A percentile compares a stretch with the other conserved stretches of the same genome.
phyloP scores from a whole-genome alignment of 2,329 filamentous ascomycete genomes.

The Metarhizium rileyi region DNA sequence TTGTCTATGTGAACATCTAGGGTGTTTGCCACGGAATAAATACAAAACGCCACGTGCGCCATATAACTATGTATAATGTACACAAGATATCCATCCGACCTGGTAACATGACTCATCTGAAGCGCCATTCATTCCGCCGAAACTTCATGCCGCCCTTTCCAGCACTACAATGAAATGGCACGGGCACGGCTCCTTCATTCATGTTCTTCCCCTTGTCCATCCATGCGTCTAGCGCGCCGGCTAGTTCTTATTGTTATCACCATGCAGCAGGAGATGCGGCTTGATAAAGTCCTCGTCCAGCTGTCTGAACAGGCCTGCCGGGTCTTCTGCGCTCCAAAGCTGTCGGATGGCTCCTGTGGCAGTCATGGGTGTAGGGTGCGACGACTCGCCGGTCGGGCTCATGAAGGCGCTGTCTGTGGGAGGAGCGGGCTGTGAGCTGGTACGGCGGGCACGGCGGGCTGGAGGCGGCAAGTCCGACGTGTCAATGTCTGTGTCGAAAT shows the following conservation, averaged over 20 bases:
- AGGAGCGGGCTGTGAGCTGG: constrained; percentile 15
- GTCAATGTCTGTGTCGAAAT: constrained; percentile 55
- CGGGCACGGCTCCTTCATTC: too few relatives aligned
- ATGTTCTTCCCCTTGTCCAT: background rate
- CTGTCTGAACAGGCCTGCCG: constrained; percentile 81
- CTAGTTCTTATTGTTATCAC: constrained; percentile 27
- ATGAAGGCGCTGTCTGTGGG: constrained; percentile 20
- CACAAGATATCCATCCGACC: too few relatives aligned
- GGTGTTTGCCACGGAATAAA: background rate
- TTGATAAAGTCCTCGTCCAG: constrained; percentile 96
- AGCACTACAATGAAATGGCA: background rate
- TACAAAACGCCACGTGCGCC: background rate
- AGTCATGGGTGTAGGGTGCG: constrained; percentile 41
- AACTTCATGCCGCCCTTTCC: background rate
- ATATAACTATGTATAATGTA: background rate
- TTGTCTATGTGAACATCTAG: background rate
- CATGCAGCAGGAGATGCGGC: constrained; percentile 77
- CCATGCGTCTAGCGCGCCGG: constrained; percentile 8
- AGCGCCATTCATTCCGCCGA: background rate
- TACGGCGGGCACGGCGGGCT: constrained; percentile 30
- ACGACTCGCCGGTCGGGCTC: constrained; percentile 19
- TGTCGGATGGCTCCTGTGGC: constrained; percentile 70
- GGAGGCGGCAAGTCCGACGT: constrained; percentile 57
- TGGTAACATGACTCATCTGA: background rate
- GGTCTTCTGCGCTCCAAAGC: constrained; percentile 77